Conservation (phyloP, 257 asterid genomes). For the Solanum gandarillasii region DNA sequence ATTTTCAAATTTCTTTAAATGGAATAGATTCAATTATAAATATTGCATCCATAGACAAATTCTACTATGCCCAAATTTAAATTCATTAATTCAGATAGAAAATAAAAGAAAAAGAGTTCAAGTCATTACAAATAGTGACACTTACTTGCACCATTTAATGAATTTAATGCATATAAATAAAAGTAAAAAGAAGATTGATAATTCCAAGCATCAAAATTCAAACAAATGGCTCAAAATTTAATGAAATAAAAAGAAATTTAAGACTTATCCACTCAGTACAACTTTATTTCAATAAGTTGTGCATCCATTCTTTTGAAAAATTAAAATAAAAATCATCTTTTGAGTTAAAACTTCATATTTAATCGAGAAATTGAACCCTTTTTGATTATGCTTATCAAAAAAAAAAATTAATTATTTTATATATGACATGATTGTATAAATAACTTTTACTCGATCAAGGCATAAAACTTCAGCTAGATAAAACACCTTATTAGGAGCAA, state of each 20-base stretch:
- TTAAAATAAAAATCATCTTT: no score
- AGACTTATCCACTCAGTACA: not conserved
- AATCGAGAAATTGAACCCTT: no score
- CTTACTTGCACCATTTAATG: not conserved
- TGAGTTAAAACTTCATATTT: no score
- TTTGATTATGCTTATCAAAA: not conserved
- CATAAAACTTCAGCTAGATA: not conserved
- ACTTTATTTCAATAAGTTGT: not conserved
- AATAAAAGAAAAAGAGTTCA: not conserved
- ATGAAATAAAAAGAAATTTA: not conserved
- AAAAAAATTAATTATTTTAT: no score
- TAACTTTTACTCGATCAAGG: rapidly evolving
- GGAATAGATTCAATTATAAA: not conserved
- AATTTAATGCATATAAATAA: not conserved
- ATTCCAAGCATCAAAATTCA: not conserved
- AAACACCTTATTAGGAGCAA: not conserved
- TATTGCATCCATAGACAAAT: no score
- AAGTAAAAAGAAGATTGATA: not conserved
- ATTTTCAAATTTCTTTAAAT: not conserved
- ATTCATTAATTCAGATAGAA: not conserved
- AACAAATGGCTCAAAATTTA: not conserved
- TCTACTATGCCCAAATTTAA: no score
- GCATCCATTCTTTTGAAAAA: not conserved
- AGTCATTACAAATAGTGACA: not conserved
- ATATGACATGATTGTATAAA: no score